Evolutionary conservation across 768 basidiomycete genomes (phyloP).

Genomic region (Gyrodon lividus): DNA sequence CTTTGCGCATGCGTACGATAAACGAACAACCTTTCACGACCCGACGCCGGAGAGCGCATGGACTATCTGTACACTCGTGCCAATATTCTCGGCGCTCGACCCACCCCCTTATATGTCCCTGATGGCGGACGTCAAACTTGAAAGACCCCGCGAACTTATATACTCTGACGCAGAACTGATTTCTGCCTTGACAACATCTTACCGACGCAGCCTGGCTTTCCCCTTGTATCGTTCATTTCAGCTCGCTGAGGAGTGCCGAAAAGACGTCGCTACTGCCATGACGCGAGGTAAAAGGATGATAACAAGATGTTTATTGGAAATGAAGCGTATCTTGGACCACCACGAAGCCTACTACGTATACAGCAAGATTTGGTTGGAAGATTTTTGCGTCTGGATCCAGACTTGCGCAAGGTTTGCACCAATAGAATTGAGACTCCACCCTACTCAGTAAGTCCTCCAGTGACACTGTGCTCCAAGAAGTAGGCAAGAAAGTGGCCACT

Average conservation of each 20-base stretch:
- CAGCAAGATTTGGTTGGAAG: slow-evolving; percentile 83
- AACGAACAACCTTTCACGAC: slow-evolving; percentile 72
- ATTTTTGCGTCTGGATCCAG: slow-evolving; percentile 82
- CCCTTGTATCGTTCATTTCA: slow-evolving; percentile 79
- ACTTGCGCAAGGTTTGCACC: slow-evolving; percentile 60
- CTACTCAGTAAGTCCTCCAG: slow-evolving; percentile 36
- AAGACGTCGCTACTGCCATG: slow-evolving; percentile 61
- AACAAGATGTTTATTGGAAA: slow-evolving; percentile 64
- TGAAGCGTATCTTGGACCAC: slow-evolving; percentile 73
- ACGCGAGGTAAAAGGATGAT: slow-evolving; percentile 59
- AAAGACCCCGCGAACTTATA: slow-evolving; percentile 1
- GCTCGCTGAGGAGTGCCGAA: slow-evolving; percentile 65
- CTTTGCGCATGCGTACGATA: slow-evolving; percentile 81
- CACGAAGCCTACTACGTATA: slow-evolving; percentile 90
- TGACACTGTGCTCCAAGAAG: slow-evolving; percentile 48
- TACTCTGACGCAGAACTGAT: slow-evolving; percentile 49
- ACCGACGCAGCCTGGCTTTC: slow-evolving; percentile 72
- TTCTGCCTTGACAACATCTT: slow-evolving; percentile 56
- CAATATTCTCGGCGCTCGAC: slow-evolving; percentile 83
- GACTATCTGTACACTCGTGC: slow-evolving; percentile 72
- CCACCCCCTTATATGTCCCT: slow-evolving; percentile 49
- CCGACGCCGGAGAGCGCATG: slow-evolving; percentile 88
- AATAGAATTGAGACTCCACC: background rate
- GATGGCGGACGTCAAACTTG: slow-evolving; percentile 14
- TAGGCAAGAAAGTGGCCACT: slow-evolving; percentile 44